Base-by-base conservation (phyloP, 352 stramenopile species). In the Globisporangium emineosum region DNA sequence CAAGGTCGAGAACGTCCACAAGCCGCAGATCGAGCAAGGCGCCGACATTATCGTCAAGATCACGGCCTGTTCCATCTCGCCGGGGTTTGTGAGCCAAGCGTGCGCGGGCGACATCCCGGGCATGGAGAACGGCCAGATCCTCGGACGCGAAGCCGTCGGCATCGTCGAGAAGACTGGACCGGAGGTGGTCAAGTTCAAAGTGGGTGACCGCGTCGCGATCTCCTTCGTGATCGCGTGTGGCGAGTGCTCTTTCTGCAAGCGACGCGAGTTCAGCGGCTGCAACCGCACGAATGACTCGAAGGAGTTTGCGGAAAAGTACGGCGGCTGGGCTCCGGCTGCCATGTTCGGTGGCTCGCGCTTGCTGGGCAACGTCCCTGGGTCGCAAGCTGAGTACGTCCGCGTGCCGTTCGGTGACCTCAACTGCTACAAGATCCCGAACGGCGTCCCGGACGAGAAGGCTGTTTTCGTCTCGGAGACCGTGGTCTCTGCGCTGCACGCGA, bases 381-480 rank as follows among this genome's bases (percentile, higher is more conserved):
- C 81, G 25, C 80, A 91, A 58, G 86, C 86, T 8, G 79, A 94
- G 75, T 92, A 76, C 51, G 79, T 92, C 15, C 79, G 84, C 25
- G 85, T 94, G 64, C 85, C 85, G 3, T 89, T 85, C 49, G 85
- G 66, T 4, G 85, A 94, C 32, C 55, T 77, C 25, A 94, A 91
- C 71, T 90, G 81, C 65, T 82, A 81, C 62, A 81, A 81, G 68
- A 42, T 91, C 15, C 83, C 83, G 7, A 73, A 74, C 17, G 65
- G 70, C 33, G 62, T 91, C 13, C 65, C 68, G 12, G 78, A 89
- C 30, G 80, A 92, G 23, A 87, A 91, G 51, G 86, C 81, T 0
- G n/a, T 94, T 27, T 55, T 91, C 3, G 79, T 80, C 49, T 72
- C 73, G 21, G 81, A 91, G 68, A 91, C 82, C 5, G 76, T 77